phyloP scores from a whole-genome alignment of 805 yeast genomes.

The Candida hispaniensis region DNA sequence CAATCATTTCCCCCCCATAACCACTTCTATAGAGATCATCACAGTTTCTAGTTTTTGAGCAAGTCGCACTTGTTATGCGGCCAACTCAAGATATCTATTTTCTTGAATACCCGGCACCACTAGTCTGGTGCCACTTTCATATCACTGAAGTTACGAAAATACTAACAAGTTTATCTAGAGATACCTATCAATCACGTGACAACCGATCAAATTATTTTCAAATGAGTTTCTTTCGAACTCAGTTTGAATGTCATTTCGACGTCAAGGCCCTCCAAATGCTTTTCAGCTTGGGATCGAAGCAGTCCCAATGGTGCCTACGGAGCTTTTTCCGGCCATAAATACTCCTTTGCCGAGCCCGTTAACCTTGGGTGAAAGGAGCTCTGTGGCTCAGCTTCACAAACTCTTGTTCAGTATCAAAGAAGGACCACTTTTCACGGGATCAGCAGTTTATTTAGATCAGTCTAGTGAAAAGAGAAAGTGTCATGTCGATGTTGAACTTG shows the following conservation, averaged over 20 bases:
- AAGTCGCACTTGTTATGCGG: no score
- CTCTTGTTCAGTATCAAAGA: slow-evolving; percentile 21
- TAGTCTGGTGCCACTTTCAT: no score
- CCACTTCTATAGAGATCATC: no score
- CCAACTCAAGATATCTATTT: no score
- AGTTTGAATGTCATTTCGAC: slow-evolving; percentile 20
- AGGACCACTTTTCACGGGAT: slow-evolving; percentile 25
- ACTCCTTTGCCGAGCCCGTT: slow-evolving; percentile 21
- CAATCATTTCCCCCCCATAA: no score
- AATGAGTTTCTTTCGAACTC: not conserved
- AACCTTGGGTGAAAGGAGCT: slow-evolving; percentile 19
- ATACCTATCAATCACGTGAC: no score
- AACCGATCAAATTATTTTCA: no score
- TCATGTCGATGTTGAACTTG: slow-evolving; percentile 20
- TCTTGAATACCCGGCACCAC: no score
- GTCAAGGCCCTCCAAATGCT: slow-evolving; percentile 20
- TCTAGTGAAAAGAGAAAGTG: slow-evolving; percentile 17
- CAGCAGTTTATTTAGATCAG: no score
- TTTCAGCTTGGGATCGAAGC: slow-evolving; percentile 22
- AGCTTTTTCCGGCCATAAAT: slow-evolving; percentile 21
- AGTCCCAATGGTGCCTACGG: slow-evolving; percentile 20
- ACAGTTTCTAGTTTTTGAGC: no score
- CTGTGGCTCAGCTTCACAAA: slow-evolving; percentile 22
- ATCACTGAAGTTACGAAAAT: no score
- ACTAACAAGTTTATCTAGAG: no score